Percentiles rank a stretch among this genome's conserved stretches.
These are phyloP conservation scores for Mycena maculata DNA, from an alignment of 768 basidiomycete species.

Conservation along the genomic window DNA sequence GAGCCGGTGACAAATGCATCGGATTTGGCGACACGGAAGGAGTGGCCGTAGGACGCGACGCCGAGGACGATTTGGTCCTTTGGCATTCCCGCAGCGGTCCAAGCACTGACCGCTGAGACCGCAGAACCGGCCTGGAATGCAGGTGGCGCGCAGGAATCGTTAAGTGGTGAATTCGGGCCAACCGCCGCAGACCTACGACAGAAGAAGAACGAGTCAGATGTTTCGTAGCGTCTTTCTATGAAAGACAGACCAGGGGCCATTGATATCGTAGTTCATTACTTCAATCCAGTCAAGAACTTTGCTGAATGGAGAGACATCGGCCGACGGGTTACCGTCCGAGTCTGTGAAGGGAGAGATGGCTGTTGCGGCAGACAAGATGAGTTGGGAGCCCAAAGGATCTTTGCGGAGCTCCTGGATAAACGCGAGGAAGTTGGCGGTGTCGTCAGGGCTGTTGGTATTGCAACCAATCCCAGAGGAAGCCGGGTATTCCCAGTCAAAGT, in stretches of 20 bases:
- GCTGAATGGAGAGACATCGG: conserved; percentile 79
- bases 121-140: conserved; percentile 75
- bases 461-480: conserved; percentile 72
- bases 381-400: conserved; percentile 58
- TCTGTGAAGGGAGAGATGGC: conserved; percentile 55
- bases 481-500: conserved; percentile 87
- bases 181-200: too few species aligned
- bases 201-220: too few species aligned
- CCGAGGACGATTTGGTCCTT: conserved; percentile 76
- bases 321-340: conserved; percentile 67
- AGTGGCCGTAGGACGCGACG: conserved; percentile 84
- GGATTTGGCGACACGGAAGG: conserved; percentile 60
- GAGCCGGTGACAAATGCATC: conserved; percentile 49
- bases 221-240: too few species aligned
- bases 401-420: conserved; percentile 79
- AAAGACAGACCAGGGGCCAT: conserved; percentile 63
- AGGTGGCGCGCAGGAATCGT: conserved; percentile 72
- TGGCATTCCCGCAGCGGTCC: conserved; percentile 84
- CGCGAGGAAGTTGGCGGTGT: conserved; percentile 80
- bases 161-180: conserved; percentile 88
- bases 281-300: conserved; percentile 66
- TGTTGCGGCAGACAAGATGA: conserved; percentile 68
- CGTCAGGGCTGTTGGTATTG: conserved; percentile 68
- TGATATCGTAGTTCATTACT: conserved; percentile 67
- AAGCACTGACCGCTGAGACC: conserved; percentile 73